Percentiles rank a stretch among this genome's conserved stretches.
Evolutionary conservation across 805 yeast genomes (phyloP).

Genomic region (Nakazawaea sp.): DNA sequence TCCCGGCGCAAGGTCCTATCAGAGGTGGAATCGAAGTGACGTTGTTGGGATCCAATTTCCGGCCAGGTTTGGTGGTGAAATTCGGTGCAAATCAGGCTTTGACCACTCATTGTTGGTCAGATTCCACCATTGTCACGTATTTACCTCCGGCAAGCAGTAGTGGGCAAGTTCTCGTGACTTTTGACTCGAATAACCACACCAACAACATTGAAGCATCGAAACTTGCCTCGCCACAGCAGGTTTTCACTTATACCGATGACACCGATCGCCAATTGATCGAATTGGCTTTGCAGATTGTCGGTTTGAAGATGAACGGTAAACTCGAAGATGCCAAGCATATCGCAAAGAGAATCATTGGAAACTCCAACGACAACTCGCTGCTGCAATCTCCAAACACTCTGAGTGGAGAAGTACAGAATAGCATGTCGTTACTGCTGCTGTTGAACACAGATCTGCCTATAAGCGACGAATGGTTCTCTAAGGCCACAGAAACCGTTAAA

Average conservation of each 20-base stretch:
- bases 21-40: slow-evolving; percentile 97
- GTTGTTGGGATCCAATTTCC: slow-evolving; percentile 78
- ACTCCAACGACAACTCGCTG: slow-evolving; percentile 31
- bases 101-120: slow-evolving; percentile 95
- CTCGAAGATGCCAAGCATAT: slow-evolving; percentile 92
- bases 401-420: background rate
- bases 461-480: slow-evolving; percentile 42
- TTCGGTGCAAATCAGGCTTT: slow-evolving; percentile 78
- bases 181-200: slow-evolving; percentile 43
- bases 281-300: slow-evolving; percentile 92
- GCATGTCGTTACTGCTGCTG: no score
- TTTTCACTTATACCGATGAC: slow-evolving; percentile 91
- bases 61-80: slow-evolving; percentile 73
- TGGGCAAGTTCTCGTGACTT: slow-evolving; percentile 89
- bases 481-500: slow-evolving; percentile 44
- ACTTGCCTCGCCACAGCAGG: slow-evolving; percentile 33
- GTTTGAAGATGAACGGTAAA: slow-evolving; percentile 93
- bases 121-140: slow-evolving; percentile 86
- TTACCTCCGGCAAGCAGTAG: slow-evolving; percentile 87
- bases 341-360: slow-evolving; percentile 84
- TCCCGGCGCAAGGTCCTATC: slow-evolving; percentile 93
- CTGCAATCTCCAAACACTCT: slow-evolving; percentile 10
- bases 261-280: slow-evolving; percentile 93
- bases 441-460: no score
- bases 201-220: slow-evolving; percentile 10